phyloP scores from a whole-genome alignment of 1,284 basidiomycete species.

The Pisolithus thermaeus region DNA sequence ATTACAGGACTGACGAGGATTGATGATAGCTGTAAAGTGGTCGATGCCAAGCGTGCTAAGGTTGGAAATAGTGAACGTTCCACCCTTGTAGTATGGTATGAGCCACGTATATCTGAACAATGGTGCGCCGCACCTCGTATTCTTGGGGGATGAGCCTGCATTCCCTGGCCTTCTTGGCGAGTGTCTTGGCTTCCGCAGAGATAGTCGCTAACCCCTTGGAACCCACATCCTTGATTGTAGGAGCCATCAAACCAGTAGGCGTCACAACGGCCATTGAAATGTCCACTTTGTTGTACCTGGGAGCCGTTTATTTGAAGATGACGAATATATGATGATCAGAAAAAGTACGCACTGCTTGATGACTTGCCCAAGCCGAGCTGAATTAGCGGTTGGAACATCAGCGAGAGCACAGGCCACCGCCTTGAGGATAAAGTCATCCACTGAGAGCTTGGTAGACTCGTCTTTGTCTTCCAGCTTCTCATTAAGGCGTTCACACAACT shows the following conservation, averaged over 20 bases:
- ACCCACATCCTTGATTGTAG: constrained; percentile 93
- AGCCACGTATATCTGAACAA: constrained; percentile 2
- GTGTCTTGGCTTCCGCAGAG: constrained; percentile 85
- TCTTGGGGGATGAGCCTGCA: constrained; percentile 94
- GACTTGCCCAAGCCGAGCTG: constrained; percentile 93
- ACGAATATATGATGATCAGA: neutral
- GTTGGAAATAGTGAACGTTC: constrained; percentile 99
- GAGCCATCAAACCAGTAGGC: constrained; percentile 93
- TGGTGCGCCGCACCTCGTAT: constrained; percentile 66
- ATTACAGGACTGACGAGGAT: constrained; percentile 97
- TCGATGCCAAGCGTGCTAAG: constrained; percentile 96
- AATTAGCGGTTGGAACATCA: constrained; percentile 97
- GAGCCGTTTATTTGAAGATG: neutral
- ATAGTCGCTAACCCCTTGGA: constrained; percentile 90
- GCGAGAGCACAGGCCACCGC: constrained; percentile 85
- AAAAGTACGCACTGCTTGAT: constrained; percentile 77
- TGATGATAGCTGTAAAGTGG: constrained; percentile 99
- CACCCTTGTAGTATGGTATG: constrained; percentile 54
- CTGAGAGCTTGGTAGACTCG: constrained; percentile 88
- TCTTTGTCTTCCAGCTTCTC: constrained; percentile 80
- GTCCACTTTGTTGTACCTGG: constrained; percentile 92
- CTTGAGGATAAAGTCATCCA: constrained; percentile 99
- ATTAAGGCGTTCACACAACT: constrained; percentile 97
- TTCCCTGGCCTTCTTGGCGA: constrained; percentile 93
- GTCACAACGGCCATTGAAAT: constrained; percentile 98